Conservation (phyloP, 2,329 filamentous ascomycete species). For the Aspergillus phoenicis region DNA sequence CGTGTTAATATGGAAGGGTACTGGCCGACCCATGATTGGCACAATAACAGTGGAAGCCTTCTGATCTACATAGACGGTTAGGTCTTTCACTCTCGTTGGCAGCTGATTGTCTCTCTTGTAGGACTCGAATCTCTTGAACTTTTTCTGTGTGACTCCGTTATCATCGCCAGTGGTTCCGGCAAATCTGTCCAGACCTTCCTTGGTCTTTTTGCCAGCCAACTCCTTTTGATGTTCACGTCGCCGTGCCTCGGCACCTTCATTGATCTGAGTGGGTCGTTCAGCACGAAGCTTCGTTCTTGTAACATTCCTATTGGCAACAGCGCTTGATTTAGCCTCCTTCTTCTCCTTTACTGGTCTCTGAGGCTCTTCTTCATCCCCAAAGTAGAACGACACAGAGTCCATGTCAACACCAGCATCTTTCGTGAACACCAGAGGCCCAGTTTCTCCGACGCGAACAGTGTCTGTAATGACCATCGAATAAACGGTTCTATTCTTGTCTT, state of each 20-base stretch:
- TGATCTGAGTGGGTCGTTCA: slow-evolving; percentile 82
- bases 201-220: slow-evolving; percentile 82
- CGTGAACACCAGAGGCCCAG: slow-evolving; percentile 77
- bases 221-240: slow-evolving; percentile 93
- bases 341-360: slow-evolving; percentile 79
- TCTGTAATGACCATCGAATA: slow-evolving; percentile 92
- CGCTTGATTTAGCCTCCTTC: slow-evolving; percentile 78
- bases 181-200: slow-evolving; percentile 82
- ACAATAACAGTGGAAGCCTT: slow-evolving; percentile 90
- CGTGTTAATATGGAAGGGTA: slow-evolving; percentile 96
- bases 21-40: slow-evolving; percentile 94
- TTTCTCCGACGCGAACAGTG: slow-evolving; percentile 81
- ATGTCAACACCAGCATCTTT: slow-evolving; percentile 88
- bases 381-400: slow-evolving; percentile 96
- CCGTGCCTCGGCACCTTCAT: slow-evolving; percentile 85
- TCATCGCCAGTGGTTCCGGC: slow-evolving; percentile 80
- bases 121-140: slow-evolving; percentile 98
- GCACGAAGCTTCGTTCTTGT: slow-evolving; percentile 90
- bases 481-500: slow-evolving; percentile 84
- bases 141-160: slow-evolving; percentile 92
- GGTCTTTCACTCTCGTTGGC: slow-evolving; percentile 76
- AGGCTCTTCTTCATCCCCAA: slow-evolving; percentile 88
- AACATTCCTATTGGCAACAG: slow-evolving; percentile 91
- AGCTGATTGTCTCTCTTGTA: slow-evolving; percentile 98
- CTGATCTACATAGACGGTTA: slow-evolving; percentile 85